Base-by-base conservation (phyloP, 768 basidiomycete species). In the Trametopsis cervina region DNA sequence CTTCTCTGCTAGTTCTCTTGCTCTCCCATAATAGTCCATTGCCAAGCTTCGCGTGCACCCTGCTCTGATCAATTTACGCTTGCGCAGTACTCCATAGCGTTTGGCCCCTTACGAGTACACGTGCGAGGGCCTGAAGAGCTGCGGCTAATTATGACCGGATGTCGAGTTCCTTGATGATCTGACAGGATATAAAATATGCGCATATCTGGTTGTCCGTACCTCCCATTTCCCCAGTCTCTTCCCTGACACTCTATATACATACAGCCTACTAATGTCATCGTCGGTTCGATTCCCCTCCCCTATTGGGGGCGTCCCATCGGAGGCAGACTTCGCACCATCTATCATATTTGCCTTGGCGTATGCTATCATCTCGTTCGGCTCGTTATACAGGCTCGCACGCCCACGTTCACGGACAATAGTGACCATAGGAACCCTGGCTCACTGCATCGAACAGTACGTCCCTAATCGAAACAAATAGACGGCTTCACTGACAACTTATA, bases 311-410 rank as follows among this genome's bases (percentile, higher is more conserved):
- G 42, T 44, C n/a, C 51, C 51, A 7, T 29, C 40, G 25, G 18
- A 42, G 3, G 15, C 4, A 4, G 62, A 63, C 46, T 55, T 58
- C 37, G 57, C 42, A 6, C 62, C 62, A 6, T 58, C 59, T 12
- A 55, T 61, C 36, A 12, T 63, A 10, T 61, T 63, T 49, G 39
- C 54, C 3, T 25, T 51, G 4, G 41, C 51, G 4, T 61, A 58
- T 40, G 57, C 29, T 5, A 24, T 54, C 17, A 47, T 59, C 15
- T 22, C 54, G 15, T 52, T 57, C 9, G 17, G 57, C 13, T 44
- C 43, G 11, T 4, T 57, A 15, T 57, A 47, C 42, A 55, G 60
- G 10, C n/a, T 51, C 6, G 29, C 40, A 22, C 18, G 40, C 15
- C 37, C 18, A 9, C 13, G 22, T 4, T 55, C 57, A 15, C 49